These are phyloP conservation scores for Ophioceras dolichostomum DNA, from an alignment of 2,329 filamentous ascomycete species.

Conservation along the genomic window DNA sequence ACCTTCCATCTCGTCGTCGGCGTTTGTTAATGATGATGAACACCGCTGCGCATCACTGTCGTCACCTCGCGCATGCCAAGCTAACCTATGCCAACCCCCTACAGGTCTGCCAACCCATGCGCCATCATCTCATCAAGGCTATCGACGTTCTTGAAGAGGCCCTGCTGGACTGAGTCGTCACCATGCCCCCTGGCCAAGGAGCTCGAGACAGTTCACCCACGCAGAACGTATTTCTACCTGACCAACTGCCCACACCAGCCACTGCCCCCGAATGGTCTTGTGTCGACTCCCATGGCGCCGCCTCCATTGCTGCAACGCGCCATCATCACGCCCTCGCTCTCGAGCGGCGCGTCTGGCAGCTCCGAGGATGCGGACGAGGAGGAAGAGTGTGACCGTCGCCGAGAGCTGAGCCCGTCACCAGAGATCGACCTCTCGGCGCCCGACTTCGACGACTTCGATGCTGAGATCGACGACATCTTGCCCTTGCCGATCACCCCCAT, in stretches of 20 bases:
- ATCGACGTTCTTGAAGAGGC: slow-evolving; percentile 77
- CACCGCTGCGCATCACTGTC: too few relatives aligned
- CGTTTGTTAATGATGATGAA: too few relatives aligned
- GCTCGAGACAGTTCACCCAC: slow-evolving; percentile 81
- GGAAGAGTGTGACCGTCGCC: too few relatives aligned
- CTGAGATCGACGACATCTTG: slow-evolving; percentile 48
- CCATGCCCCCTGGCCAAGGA: slow-evolving; percentile 90
- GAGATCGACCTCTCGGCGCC: slow-evolving; percentile 84
- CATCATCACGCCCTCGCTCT: slow-evolving; percentile 76
- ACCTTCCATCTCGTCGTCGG: slow-evolving; percentile 5
- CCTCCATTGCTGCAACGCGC: slow-evolving; percentile 27
- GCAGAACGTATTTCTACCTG: slow-evolving; percentile 92
- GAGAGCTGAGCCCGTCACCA: slow-evolving; percentile 76
- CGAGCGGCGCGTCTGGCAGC: slow-evolving; percentile 52
- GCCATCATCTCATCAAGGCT: slow-evolving; percentile 91
- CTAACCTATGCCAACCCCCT: too few relatives aligned
- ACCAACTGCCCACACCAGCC: slow-evolving; percentile 78
- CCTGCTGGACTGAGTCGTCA: slow-evolving; percentile 63
- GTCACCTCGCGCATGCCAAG: too few relatives aligned
- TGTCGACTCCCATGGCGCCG: slow-evolving; percentile 14
- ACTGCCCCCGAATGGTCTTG: slow-evolving; percentile 53
- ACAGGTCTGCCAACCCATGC: slow-evolving; percentile 89
- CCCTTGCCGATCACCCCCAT: slow-evolving; percentile 49
- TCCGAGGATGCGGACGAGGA: slow-evolving; percentile 58
- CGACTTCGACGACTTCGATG: slow-evolving; percentile 69